Evolutionary conservation across 495 filamentous ascomycete species (phyloP).

Genomic region (Recurvomyces mirabilis): DNA sequence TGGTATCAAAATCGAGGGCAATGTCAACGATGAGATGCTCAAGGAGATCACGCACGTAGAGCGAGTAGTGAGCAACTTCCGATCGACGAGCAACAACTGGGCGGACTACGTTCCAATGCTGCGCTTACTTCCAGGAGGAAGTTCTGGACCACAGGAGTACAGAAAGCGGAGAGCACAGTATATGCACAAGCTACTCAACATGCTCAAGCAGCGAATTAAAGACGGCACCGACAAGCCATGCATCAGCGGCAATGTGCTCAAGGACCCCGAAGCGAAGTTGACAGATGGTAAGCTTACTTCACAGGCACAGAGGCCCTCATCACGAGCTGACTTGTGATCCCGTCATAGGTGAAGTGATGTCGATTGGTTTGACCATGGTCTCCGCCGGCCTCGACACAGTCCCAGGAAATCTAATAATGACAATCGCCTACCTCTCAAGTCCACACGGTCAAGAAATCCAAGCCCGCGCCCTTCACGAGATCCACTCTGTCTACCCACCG

Average conservation of each 20-base stretch:
- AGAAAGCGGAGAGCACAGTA: slow-evolving; percentile 46
- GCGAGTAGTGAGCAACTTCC: slow-evolving; percentile 50
- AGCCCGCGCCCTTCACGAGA: slow-evolving; percentile 49
- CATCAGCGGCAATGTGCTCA: slow-evolving; percentile 57
- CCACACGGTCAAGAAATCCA: slow-evolving; percentile 52
- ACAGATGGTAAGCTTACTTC: slow-evolving; percentile 34
- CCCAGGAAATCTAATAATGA: slow-evolving; percentile 59
- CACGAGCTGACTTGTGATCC: not conserved
- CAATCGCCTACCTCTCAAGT: slow-evolving; percentile 57
- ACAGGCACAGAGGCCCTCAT: not conserved
- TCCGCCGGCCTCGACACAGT: slow-evolving; percentile 61
- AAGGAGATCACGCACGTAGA: slow-evolving; percentile 55
- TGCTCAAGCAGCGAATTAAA: slow-evolving; percentile 48
- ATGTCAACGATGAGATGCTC: slow-evolving; percentile 46
- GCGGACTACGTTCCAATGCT: slow-evolving; percentile 58
- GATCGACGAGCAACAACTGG: slow-evolving; percentile 59
- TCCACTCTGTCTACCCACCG: slow-evolving; percentile 52
- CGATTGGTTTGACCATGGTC: slow-evolving; percentile 66
- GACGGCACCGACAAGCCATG: slow-evolving; percentile 57
- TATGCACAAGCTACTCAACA: slow-evolving; percentile 45
- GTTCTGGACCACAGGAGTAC: slow-evolving; percentile 43
- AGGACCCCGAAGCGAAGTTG: slow-evolving; percentile 41
- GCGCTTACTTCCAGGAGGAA: slow-evolving; percentile 45
- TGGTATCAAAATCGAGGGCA: slow-evolving; percentile 50
- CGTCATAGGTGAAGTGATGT: slow-evolving; percentile 55